phyloP scores from a whole-genome alignment of 1,284 basidiomycete genomes.

The Cystobasidiaceae sp. region DNA sequence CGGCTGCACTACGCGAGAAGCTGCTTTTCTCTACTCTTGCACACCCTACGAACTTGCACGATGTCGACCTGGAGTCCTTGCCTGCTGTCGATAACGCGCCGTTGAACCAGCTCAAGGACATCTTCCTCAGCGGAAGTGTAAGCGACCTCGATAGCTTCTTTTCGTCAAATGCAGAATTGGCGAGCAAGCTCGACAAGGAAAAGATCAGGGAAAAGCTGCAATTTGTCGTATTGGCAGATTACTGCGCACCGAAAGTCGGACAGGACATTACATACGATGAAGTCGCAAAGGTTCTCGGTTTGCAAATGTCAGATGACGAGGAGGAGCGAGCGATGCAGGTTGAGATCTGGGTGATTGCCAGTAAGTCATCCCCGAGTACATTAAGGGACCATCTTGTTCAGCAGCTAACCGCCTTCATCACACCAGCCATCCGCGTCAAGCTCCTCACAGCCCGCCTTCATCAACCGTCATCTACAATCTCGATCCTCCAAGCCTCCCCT shows the following conservation, averaged over 20 bases:
- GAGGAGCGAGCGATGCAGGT: conserved; percentile 60
- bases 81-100: conserved; percentile 52
- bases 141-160: conserved; percentile 49
- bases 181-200: conserved; percentile 25
- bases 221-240: conserved; percentile 68
- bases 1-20: conserved; percentile 41
- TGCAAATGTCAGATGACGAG: conserved; percentile 50
- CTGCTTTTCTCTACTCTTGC: conserved; percentile 57
- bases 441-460: conserved; percentile 79
- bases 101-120: conserved; percentile 64
- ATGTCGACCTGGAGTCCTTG: conserved; percentile 66
- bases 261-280: conserved; percentile 68
- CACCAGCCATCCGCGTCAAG: conserved; percentile 76
- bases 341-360: conserved; percentile 88
- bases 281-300: conserved; percentile 64
- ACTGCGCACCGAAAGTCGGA: conserved; percentile 70
- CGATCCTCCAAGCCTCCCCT: conserved; percentile 69
- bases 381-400: background rate
- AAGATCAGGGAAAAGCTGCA: conserved; percentile 71
- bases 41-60: conserved; percentile 58
- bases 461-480: conserved; percentile 69
- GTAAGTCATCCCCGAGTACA: conserved; percentile 50
- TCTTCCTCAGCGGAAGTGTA: conserved; percentile 66
- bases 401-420: no score
- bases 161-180: background rate